Conservation (phyloP, 2,329 filamentous ascomycete genomes). For the Ceratocystiopsis sp. region DNA sequence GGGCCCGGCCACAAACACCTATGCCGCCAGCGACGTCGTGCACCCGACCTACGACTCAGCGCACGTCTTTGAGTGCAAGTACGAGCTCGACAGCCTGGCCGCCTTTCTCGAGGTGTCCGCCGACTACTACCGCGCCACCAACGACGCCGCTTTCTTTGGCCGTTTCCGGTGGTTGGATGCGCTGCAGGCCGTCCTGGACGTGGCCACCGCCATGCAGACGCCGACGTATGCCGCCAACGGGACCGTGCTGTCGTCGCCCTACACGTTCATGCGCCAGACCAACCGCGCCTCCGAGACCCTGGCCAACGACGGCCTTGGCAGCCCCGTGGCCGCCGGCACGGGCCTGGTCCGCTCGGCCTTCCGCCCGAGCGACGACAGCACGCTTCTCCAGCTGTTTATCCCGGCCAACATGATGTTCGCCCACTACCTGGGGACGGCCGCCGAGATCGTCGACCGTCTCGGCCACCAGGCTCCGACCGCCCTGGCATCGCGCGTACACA, state of each 20-base stretch:
- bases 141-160: slow-evolving; percentile 56
- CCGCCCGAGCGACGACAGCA: slow-evolving; percentile 77
- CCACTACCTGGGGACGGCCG: slow-evolving; percentile 36
- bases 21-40: slow-evolving; percentile 41
- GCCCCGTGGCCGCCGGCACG: slow-evolving; percentile 62
- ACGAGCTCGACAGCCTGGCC: slow-evolving; percentile 80
- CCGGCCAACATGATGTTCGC: slow-evolving; percentile 80
- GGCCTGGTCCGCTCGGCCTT: slow-evolving; percentile 78
- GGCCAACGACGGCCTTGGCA: slow-evolving; percentile 57
- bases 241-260: slow-evolving; percentile 38
- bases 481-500: slow-evolving; percentile 35
- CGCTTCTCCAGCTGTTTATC: slow-evolving; percentile 72
- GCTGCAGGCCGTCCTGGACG: slow-evolving; percentile 49
- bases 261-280: slow-evolving; percentile 62
- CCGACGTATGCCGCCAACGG: slow-evolving; percentile 54
- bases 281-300: slow-evolving; percentile 67
- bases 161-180: slow-evolving; percentile 57
- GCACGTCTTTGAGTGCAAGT: slow-evolving; percentile 88
- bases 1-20: slow-evolving; percentile 35
- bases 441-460: slow-evolving; percentile 27
- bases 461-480: slow-evolving; percentile 20
- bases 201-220: slow-evolving; percentile 52
- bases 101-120: slow-evolving; percentile 70
- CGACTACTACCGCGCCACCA: slow-evolving; percentile 60
- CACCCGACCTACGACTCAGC: slow-evolving; percentile 48